Conservation (phyloP, 106 monocot genomes). For the Narthecium ossifragum region DNA sequence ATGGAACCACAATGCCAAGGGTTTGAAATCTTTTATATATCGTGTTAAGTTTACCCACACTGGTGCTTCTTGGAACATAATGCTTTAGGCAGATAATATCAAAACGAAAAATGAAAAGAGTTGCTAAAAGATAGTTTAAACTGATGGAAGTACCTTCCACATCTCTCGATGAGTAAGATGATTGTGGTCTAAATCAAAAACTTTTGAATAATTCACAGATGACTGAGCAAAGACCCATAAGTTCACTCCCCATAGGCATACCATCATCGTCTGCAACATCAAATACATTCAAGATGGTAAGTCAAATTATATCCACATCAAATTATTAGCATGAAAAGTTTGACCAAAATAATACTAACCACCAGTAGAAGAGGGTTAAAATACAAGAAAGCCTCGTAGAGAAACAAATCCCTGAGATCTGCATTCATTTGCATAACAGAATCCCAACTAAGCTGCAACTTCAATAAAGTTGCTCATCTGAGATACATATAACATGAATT, state of each 20-base stretch:
- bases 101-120: no score
- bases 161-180: constrained; percentile 79
- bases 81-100: no score
- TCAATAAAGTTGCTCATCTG: constrained; percentile 1
- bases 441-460: constrained; percentile 74
- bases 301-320: not conserved
- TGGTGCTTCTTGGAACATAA: no score
- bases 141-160: constrained; percentile 85
- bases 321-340: not conserved
- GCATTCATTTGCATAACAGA: constrained; percentile 96
- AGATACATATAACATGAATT: not conserved
- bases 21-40: no score
- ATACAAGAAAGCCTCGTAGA: constrained; percentile 92
- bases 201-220: constrained; percentile 76
- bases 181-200: constrained; percentile 84
- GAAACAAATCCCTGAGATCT: constrained; percentile 79
- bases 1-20: no score
- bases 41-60: no score
- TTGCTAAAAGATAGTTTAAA: no score
- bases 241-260: constrained; percentile 96
- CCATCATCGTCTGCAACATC: constrained; percentile 66
- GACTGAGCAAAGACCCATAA: constrained; percentile 90
- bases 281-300: not conserved
- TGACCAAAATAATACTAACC: constrained; percentile 29
- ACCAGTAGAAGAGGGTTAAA: constrained; percentile 93